These are phyloP conservation scores for Beauveria bassiana DNA, from an alignment of 2,329 filamentous ascomycete genomes.

Conservation along the genomic window DNA sequence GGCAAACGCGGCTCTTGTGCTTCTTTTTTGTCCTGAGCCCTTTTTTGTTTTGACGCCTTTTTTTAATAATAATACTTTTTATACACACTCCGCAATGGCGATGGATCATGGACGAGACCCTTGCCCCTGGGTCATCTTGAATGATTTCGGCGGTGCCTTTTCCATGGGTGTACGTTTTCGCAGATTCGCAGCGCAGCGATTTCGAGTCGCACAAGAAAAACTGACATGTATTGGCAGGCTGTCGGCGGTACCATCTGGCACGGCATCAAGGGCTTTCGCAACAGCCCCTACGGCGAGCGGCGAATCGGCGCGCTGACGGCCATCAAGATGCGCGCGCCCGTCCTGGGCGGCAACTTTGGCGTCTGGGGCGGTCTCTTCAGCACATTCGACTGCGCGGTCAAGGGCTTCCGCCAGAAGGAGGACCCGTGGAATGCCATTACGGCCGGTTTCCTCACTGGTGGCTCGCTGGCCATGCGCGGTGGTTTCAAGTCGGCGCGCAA, in stretches of 20 bases:
- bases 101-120: constrained; percentile 98
- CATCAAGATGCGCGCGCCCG: constrained; percentile 93
- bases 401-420: constrained; percentile 91
- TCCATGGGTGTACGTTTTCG: constrained; percentile 73
- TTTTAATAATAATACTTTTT: constrained; percentile 1
- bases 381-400: constrained; percentile 93
- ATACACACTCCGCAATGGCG: constrained; percentile 11
- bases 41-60: background rate
- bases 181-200: background rate
- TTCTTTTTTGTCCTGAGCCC: background rate
- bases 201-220: too few species aligned
- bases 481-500: constrained; percentile 89
- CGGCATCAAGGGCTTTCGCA: constrained; percentile 90
- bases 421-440: constrained; percentile 98
- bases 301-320: constrained; percentile 93
- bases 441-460: constrained; percentile 93
- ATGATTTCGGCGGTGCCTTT: constrained; percentile 96
- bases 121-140: constrained; percentile 92
- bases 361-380: constrained; percentile 96
- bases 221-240: constrained; percentile 38
- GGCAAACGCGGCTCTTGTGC: background rate
- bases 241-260: constrained; percentile 87
- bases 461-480: constrained; percentile 83
- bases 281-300: constrained; percentile 85
- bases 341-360: constrained; percentile 95